Evolutionary conservation across 495 filamentous ascomycete genomes (phyloP), one percentile per base, ranked within the genome.

Genomic region (Aspergillus heteromorphus): DNA sequence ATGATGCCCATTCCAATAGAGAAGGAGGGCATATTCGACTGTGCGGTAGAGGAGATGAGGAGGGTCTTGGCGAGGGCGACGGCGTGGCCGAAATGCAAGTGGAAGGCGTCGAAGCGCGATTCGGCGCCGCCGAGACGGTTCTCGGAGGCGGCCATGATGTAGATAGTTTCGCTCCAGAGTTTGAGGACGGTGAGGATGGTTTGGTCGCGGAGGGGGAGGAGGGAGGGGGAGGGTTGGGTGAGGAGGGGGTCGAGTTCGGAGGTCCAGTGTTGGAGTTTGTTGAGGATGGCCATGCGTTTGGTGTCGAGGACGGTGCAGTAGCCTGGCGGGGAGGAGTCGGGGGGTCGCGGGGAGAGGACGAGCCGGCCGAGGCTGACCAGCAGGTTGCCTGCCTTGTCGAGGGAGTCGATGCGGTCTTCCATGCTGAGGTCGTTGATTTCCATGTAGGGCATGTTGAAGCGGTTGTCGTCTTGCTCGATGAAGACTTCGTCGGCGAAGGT

Each of bases 1-100:
- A 55, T 53, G n/a, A 64, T 40, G 6, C 58, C 55, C 27, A 49
- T 41, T 20, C 49, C 45, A 43, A 58, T 52, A 9, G 58, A 55
- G 40, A 64, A 64, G 17, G 47, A 50, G 2, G 58, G 58, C 36
- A 43, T 45, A 14, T 19, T 17, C 20, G 51, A 36, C 17, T 40
- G 25, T 1, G 20, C 18, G 1, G 40, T 4, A 4, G 14, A 2
- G 19, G 48, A 27, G 4, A 41, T 2, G 18, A 60, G 36, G 7
- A 61, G 30, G 14, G n/a, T 13, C 17, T 49, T 50, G 7, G 51
- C 58, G 11, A 55, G 16, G 1, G 57, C 10, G 11, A 58, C 52
- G 4, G 20, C 36, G 6, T 42, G 20, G 47, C 49, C 29, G 27
- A 60, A 64, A 31, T 53, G 34, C 27, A 21, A 3, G 3, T 52